Evolutionary conservation across 179 eudicot genomes (phyloP).

Genomic region (Camellia oleifera): DNA sequence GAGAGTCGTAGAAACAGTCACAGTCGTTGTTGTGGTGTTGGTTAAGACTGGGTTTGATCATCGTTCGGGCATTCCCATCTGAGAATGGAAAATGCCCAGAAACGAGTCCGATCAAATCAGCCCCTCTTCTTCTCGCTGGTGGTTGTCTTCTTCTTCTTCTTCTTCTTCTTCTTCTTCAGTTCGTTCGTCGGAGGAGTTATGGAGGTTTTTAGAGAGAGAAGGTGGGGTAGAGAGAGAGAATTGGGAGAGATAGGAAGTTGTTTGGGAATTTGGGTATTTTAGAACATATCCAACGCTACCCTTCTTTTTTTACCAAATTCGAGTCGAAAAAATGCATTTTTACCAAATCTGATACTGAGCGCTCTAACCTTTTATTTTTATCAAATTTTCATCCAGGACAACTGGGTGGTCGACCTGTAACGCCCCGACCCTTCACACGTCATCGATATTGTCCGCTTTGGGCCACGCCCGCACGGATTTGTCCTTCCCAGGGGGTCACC

Average conservation of each 20-base stretch:
- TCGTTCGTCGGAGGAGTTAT: neutral
- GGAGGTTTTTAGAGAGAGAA: conserved; percentile 7
- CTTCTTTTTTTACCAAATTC: no score
- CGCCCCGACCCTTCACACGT: no score
- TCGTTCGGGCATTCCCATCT: conserved; percentile 63
- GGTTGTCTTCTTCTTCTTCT: no score
- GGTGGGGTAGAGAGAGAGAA: neutral
- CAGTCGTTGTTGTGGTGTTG: conserved; percentile 27
- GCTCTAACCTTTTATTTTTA: no score
- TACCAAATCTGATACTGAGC: no score
- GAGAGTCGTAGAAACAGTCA: conserved; percentile 66
- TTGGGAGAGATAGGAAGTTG: conserved; percentile 1
- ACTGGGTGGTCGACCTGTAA: no score
- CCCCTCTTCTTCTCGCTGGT: neutral
- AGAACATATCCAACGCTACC: no score
- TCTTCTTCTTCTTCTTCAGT: neutral
- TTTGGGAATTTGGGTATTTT: neutral
- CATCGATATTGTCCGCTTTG: no score
- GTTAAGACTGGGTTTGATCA: conserved; percentile 48
- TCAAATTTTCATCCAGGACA: no score
- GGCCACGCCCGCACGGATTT: no score
- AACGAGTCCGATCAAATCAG: neutral
- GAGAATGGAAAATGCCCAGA: conserved; percentile 24
- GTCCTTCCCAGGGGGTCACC: no score
- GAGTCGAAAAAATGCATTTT: no score